phyloP scores from a whole-genome alignment of 2,329 filamentous ascomycete species.

The Metarhizium brunneum region DNA sequence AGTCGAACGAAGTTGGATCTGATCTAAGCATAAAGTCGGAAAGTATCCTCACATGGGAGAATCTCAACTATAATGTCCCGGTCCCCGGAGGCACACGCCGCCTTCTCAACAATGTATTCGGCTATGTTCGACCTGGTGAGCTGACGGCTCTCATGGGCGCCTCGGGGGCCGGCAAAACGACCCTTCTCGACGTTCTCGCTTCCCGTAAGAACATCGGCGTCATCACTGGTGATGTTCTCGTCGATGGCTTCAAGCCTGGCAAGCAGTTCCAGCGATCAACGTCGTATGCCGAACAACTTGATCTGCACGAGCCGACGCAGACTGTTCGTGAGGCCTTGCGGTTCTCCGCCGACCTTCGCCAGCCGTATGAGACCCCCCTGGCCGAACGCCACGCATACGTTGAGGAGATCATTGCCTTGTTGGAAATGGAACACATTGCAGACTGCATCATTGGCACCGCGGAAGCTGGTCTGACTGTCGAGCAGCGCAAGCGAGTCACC shows the following conservation, averaged over 20 bases:
- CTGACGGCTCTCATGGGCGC: constrained; percentile 75
- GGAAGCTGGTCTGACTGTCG: constrained; percentile 62
- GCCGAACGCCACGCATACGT: constrained; percentile 50
- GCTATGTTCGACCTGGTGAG: constrained; percentile 67
- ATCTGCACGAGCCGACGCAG: constrained; percentile 52
- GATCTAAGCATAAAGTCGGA: constrained; percentile 50
- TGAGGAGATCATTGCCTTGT: constrained; percentile 49
- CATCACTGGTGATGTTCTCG: constrained; percentile 45
- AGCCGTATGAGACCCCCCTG: constrained; percentile 42
- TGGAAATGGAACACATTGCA: constrained; percentile 50
- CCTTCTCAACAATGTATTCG: constrained; percentile 48
- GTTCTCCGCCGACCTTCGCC: constrained; percentile 53
- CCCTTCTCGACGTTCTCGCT: constrained; percentile 67
- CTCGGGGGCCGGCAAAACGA: constrained; percentile 82
- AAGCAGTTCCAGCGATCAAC: constrained; percentile 53
- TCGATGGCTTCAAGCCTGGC: constrained; percentile 47
- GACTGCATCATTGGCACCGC: constrained; percentile 49
- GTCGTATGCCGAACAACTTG: constrained; percentile 53
- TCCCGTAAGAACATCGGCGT: constrained; percentile 53
- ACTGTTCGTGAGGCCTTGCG: constrained; percentile 55
- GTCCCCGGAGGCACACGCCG: constrained; percentile 46
- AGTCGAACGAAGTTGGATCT: constrained; percentile 32
- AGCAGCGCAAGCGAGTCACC: constrained; percentile 67
- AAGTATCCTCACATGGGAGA: constrained; percentile 76
- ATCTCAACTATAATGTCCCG: constrained; percentile 68